Percentiles rank a stretch among this genome's conserved stretches.
Evolutionary conservation across 2,329 filamentous ascomycete genomes (phyloP).

Genomic region (Clathrospora elynae): DNA sequence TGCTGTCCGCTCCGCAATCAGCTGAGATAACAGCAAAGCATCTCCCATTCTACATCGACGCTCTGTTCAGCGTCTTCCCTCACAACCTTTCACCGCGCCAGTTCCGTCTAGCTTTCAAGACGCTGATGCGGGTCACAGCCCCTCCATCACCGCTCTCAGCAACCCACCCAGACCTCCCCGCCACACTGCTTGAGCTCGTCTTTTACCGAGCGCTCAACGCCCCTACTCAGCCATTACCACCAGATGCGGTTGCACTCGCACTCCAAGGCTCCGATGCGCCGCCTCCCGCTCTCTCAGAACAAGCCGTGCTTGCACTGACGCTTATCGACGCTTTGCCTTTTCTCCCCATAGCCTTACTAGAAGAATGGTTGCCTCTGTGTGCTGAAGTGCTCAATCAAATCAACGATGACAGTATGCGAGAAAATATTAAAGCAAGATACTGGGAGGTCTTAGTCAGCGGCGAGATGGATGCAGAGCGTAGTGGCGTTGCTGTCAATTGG

Average conservation of each 20-base stretch:
- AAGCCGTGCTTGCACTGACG: slow-evolving; percentile 75
- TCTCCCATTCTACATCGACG: slow-evolving; percentile 82
- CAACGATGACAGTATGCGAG: slow-evolving; percentile 64
- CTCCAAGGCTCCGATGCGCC: slow-evolving; percentile 41
- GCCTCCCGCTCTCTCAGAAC: slow-evolving; percentile 67
- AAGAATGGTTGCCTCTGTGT: slow-evolving; percentile 79
- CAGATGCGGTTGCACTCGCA: slow-evolving; percentile 49
- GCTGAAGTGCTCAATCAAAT: slow-evolving; percentile 71
- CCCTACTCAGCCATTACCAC: slow-evolving; percentile 52
- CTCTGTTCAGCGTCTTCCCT: slow-evolving; percentile 80
- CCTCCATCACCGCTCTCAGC: slow-evolving; percentile 77
- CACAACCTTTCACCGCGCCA: slow-evolving; percentile 78
- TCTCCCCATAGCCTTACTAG: slow-evolving; percentile 69
- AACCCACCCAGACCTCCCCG: slow-evolving; percentile 76
- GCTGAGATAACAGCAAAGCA: slow-evolving; percentile 70
- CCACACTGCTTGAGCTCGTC: slow-evolving; percentile 79
- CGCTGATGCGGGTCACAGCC: slow-evolving; percentile 78
- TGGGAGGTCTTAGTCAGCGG: slow-evolving; percentile 80
- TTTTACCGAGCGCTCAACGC: slow-evolving; percentile 66
- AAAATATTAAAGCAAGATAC: slow-evolving; percentile 71
- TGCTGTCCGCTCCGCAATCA: slow-evolving; percentile 80
- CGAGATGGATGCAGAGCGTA: slow-evolving; percentile 86
- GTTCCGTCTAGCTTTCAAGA: slow-evolving; percentile 87
- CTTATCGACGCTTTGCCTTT: slow-evolving; percentile 80
- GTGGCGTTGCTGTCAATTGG: slow-evolving; percentile 80